Percentiles rank a stretch among this genome's conserved stretches.
These are phyloP conservation scores for Leishmania martiniquensis DNA, from an alignment of 208 protist species.

Conservation along the genomic window DNA sequence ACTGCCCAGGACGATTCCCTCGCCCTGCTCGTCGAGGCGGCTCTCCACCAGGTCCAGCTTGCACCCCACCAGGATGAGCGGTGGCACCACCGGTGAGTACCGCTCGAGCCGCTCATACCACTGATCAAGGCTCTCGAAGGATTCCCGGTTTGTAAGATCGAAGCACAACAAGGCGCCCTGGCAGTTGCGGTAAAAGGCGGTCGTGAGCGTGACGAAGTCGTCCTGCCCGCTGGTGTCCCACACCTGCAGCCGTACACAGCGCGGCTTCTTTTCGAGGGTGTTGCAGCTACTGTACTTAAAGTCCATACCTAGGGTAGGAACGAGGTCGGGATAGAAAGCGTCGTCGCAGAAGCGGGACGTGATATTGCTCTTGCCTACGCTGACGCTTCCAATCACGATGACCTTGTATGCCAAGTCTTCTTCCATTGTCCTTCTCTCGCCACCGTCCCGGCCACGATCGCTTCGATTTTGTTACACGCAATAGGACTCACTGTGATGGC, in stretches of 20 bases:
- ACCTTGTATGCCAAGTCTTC: constrained; percentile 91
- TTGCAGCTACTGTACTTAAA: constrained; percentile 86
- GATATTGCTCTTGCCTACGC: constrained; percentile 93
- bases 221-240: constrained; percentile 94
- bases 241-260: constrained; percentile 83
- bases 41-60: constrained; percentile 84
- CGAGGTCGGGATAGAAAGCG: constrained; percentile 78
- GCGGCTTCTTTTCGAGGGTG: constrained; percentile 73
- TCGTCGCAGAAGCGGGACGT: constrained; percentile 87
- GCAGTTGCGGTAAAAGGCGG: constrained; percentile 93
- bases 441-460: not conserved
- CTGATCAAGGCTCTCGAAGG: constrained; percentile 89
- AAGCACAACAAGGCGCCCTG: constrained; percentile 96
- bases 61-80: constrained; percentile 85
- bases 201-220: constrained; percentile 89
- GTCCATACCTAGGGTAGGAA: constrained; percentile 88
- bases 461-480: not conserved
- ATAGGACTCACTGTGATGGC: not conserved
- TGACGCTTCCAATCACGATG: constrained; percentile 90
- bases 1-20: constrained; percentile 78
- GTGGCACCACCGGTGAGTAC: constrained; percentile 66
- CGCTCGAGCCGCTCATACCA: constrained; percentile 80
- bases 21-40: constrained; percentile 44
- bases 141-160: constrained; percentile 94
- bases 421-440: constrained; percentile 35